Evolutionary conservation across 306 rosid species (phyloP).

Genomic region (Cucumis cinereus): DNA sequence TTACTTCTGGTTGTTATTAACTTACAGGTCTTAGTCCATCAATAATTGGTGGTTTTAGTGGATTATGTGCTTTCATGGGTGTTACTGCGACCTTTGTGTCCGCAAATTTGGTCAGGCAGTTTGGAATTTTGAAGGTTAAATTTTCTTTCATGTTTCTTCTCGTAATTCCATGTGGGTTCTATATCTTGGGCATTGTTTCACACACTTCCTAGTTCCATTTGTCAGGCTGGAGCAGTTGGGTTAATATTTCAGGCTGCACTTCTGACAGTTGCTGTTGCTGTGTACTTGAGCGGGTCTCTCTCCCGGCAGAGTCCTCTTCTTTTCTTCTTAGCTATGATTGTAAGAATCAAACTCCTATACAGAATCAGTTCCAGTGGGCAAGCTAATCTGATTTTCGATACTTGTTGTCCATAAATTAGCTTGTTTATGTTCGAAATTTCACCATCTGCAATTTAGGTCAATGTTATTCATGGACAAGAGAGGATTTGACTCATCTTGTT

Average conservation of each 20-base stretch:
- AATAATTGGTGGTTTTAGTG: slow-evolving; percentile 80
- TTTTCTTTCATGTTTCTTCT: slow-evolving; percentile 8
- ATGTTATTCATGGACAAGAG: background rate
- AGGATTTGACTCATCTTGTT: background rate
- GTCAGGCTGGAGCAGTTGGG: slow-evolving; percentile 93
- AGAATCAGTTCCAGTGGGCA: background rate
- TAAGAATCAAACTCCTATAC: slow-evolving; percentile 25
- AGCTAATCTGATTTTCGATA: background rate
- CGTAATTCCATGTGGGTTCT: slow-evolving; percentile 8
- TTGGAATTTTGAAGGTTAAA: slow-evolving; percentile 79
- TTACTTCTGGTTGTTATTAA: background rate
- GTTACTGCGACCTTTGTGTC: slow-evolving; percentile 94
- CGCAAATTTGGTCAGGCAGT: slow-evolving; percentile 54
- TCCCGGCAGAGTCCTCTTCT: slow-evolving; percentile 68
- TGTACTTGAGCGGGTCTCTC: slow-evolving; percentile 62
- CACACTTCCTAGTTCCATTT: slow-evolving; percentile 8
- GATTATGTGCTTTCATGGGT: slow-evolving; percentile 89
- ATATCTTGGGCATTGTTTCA: slow-evolving; percentile 7
- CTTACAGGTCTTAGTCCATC: slow-evolving; percentile 73
- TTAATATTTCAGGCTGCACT: slow-evolving; percentile 84
- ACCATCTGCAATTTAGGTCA: background rate
- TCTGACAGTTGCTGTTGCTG: slow-evolving; percentile 78
- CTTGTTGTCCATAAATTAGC: background rate
- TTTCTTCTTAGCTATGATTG: slow-evolving; percentile 67
- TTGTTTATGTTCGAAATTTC: background rate